These are phyloP conservation scores for Microbotryomycetes sp. DNA, from an alignment of 1,284 basidiomycete species.

Conservation along the genomic window DNA sequence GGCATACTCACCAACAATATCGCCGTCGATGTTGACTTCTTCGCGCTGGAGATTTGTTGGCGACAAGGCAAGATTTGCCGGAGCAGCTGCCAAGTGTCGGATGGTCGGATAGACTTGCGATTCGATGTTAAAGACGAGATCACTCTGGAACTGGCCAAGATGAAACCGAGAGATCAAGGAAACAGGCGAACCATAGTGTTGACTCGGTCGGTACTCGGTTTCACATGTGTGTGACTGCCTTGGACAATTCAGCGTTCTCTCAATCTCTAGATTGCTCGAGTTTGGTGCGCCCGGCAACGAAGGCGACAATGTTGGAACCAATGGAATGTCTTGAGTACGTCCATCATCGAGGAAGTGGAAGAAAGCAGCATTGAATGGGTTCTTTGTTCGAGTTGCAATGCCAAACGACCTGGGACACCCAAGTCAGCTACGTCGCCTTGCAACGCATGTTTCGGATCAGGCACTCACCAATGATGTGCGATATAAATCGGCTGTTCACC, in stretches of 20 bases:
- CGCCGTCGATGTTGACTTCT: conserved; percentile 4
- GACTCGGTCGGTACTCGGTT: not conserved
- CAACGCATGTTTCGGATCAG: not conserved
- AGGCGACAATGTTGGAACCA: conserved; percentile 1
- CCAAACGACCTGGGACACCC: conserved; percentile 9
- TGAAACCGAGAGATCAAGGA: conserved; percentile 13
- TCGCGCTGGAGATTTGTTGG: not conserved
- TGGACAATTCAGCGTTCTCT: conserved; percentile 28
- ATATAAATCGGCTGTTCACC: conserved; percentile 24
- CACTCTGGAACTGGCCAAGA: conserved; percentile 15
- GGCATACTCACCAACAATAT: conserved; percentile 8
- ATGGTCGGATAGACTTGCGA: conserved; percentile 19
- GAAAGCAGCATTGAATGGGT: conserved; percentile 26
- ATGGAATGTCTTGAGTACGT: not conserved
- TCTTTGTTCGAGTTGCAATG: conserved; percentile 15
- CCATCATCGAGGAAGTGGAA: conserved; percentile 20
- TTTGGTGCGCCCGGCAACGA: conserved; percentile 14
- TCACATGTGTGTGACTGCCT: conserved; percentile 29
- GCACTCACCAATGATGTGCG: conserved; percentile 25
- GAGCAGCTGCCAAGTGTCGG: conserved; percentile 14
- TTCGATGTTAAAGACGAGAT: conserved; percentile 19
- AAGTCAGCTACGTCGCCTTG: not conserved
- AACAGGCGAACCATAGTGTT: conserved; percentile 13
- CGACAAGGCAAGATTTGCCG: not conserved
- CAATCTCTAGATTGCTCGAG: conserved; percentile 14